Percentiles rank a stretch among this genome's conserved stretches.
phyloP scores from a whole-genome alignment of 192 early-diverging fungal species.

The Mortierella claussenii region DNA sequence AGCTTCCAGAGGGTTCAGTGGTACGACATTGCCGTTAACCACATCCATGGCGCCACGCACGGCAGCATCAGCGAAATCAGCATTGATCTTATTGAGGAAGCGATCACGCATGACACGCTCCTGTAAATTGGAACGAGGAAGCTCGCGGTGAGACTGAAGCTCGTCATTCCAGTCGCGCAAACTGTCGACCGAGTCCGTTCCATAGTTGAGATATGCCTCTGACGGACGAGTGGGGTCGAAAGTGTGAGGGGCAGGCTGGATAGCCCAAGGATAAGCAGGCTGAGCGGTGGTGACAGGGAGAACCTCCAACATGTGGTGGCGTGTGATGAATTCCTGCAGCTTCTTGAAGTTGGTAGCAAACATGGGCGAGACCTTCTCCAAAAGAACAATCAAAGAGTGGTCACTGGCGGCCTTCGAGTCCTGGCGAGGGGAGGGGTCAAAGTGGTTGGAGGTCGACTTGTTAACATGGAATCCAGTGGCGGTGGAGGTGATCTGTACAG shows the following conservation, averaged over 20 bases:
- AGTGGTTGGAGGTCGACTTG: conserved; percentile 75
- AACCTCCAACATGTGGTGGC: conserved; percentile 83
- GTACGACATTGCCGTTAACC: conserved; percentile 78
- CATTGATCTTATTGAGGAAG: conserved; percentile 82
- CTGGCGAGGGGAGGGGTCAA: conserved; percentile 65
- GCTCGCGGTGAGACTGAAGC: conserved; percentile 86
- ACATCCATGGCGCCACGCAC: conserved; percentile 85
- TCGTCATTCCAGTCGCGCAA: conserved; percentile 99
- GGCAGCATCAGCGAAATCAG: conserved; percentile 95
- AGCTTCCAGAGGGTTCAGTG: conserved; percentile 82
- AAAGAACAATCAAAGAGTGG: conserved; percentile 76
- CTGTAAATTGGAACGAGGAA: conserved; percentile 78
- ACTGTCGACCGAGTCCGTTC: conserved; percentile 69
- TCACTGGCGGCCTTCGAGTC: conserved; percentile 55
- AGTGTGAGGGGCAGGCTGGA: conserved; percentile 62
- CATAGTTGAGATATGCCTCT: conserved; percentile 69
- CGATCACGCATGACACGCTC: conserved; percentile 90
- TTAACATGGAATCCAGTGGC: conserved; percentile 91
- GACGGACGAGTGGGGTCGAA: conserved; percentile 73
- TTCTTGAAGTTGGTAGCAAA: conserved; percentile 77
- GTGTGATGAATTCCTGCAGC: conserved; percentile 70
- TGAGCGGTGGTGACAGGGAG: conserved; percentile 73
- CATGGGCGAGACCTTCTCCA: conserved; percentile 71
- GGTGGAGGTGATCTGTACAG: conserved; percentile 85
- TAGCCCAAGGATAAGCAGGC: conserved; percentile 87